phyloP scores from a whole-genome alignment of 2,329 filamentous ascomycete genomes.

The Pleurostoma richardsiae region DNA sequence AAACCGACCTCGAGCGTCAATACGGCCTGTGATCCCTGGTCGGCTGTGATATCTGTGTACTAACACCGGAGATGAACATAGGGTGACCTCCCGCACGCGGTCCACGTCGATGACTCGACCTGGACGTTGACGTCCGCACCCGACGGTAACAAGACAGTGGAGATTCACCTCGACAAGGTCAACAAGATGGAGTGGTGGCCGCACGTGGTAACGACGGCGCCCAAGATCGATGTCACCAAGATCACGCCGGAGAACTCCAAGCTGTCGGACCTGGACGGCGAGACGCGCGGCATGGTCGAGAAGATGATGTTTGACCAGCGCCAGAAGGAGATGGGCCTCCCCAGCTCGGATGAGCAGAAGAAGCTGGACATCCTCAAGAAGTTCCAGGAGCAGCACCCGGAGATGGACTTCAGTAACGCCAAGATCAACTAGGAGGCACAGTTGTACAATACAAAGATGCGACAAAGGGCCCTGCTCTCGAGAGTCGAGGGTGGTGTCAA shows the following conservation, averaged over 20 bases:
- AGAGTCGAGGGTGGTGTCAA: background rate
- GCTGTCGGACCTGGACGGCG: slow-evolving; percentile 86
- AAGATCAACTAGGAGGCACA: slow-evolving; percentile 48
- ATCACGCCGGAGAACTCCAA: slow-evolving; percentile 92
- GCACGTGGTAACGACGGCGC: slow-evolving; percentile 80
- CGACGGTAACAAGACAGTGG: slow-evolving; percentile 63
- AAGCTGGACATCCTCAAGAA: slow-evolving; percentile 90
- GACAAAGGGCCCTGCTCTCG: background rate
- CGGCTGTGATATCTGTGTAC: background rate
- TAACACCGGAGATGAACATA: slow-evolving; percentile 27
- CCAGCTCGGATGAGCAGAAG: slow-evolving; percentile 90
- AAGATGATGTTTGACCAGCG: slow-evolving; percentile 99
- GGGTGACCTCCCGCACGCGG: slow-evolving; percentile 79
- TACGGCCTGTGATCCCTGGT: background rate
- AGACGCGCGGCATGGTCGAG: slow-evolving; percentile 96
- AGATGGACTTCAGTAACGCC: slow-evolving; percentile 69
- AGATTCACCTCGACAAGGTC: slow-evolving; percentile 87
- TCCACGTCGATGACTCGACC: slow-evolving; percentile 81
- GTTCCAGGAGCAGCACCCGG: slow-evolving; percentile 76
- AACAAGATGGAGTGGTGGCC: slow-evolving; percentile 99
- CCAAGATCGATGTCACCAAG: slow-evolving; percentile 91
- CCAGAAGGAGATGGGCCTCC: slow-evolving; percentile 88
- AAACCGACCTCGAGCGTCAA: background rate
- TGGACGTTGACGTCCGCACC: slow-evolving; percentile 80
- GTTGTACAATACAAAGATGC: slow-evolving; percentile 4